A percentile compares a stretch with the other conserved stretches of the same genome.
These are phyloP conservation scores for Fistulifera pelliculosa DNA, from an alignment of 108 stramenopile genomes.

Conservation along the genomic window DNA sequence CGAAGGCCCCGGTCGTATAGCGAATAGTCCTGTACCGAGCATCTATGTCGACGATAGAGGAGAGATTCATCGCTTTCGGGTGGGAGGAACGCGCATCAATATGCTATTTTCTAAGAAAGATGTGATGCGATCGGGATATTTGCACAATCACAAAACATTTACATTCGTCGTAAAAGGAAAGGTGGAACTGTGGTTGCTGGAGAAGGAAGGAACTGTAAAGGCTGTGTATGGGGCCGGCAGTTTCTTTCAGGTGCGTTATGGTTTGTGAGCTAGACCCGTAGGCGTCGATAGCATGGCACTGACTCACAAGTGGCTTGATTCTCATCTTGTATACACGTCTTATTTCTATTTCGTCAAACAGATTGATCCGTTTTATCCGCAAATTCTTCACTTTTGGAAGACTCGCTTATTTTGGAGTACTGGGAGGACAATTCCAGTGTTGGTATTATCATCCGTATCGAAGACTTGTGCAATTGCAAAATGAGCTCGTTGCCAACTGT, in stretches of 20 bases:
- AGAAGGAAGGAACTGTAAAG: conserved; percentile 22
- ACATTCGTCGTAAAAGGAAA: conserved; percentile 39
- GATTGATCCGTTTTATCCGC: conserved; percentile 16
- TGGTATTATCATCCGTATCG: conserved; percentile 53
- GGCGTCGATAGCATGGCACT: no score
- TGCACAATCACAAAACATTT: conserved; percentile 33
- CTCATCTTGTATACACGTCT: no score
- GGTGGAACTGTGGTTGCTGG: conserved; percentile 49
- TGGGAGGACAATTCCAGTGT: conserved; percentile 35
- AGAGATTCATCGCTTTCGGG: conserved; percentile 37
- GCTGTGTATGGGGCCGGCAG: conserved; percentile 4
- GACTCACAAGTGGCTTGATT: background rate
- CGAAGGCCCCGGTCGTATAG: conserved; percentile 34
- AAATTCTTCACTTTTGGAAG: conserved; percentile 51
- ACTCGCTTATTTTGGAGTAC: conserved; percentile 41
- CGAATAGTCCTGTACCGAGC: conserved; percentile 27
- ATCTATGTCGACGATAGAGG: conserved; percentile 44
- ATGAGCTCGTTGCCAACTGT: conserved; percentile 6
- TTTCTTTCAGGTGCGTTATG: background rate
- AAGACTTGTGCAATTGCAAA: conserved; percentile 33
- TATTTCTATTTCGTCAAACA: conserved; percentile 10
- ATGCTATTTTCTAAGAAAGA: conserved; percentile 29
- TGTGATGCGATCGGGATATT: conserved; percentile 43
- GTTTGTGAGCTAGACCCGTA: no score
- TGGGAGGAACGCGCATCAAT: conserved; percentile 39